Evolutionary conservation across 2,329 filamentous ascomycete genomes (phyloP), one percentile per base, ranked within the genome.

Genomic region (Chaetoscypha palmicola): DNA sequence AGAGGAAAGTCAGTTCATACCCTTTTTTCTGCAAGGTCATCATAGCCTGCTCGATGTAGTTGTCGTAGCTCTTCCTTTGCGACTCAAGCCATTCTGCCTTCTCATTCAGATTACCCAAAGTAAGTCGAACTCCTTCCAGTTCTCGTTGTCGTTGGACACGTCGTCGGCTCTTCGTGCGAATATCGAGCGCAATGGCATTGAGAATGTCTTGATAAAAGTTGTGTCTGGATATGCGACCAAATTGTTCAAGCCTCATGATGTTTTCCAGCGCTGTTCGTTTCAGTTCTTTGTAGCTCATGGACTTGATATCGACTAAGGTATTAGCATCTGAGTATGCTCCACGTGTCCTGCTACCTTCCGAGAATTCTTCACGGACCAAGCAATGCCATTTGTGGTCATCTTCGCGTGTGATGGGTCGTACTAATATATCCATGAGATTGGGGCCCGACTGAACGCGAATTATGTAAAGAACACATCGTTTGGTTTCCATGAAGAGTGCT

Each of bases 31-130:
- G 92, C 46, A 98, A 73, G 3, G 94, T 98, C 48, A 90, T 76
- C 87, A 98, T 96, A 38, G 92, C 91, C 65, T 95, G 90, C 68
- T 98, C 94, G 60, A 98, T 95, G 67, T 98, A 98, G 68, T 98
- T 89, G 62, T 98, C 95, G 68, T 98, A 98, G 53, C 83, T 92
- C 73, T 95, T 95, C 48, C 94, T 79, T 67, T 98, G 92, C 56
- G 89, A 85, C 62, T 98, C 92, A 8, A 98, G 76, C 66, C 94
- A 98, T 53, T 81, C 78, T 28, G 91, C 90, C 68, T 98, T 92
- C 56, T 89, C 80, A 64, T 87, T 81, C 49, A 94, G 68, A 52
- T 89, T 86, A 33, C 73, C 66, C 12, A 92, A 71, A 1, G 87
- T 92, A 46, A 84, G 70, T 21, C 83, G 76, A 17, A 91, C 86